Evolutionary conservation across 345 rosid species (phyloP), one percentile per base, ranked within the genome.

Genomic region (Salix viminalis): DNA sequence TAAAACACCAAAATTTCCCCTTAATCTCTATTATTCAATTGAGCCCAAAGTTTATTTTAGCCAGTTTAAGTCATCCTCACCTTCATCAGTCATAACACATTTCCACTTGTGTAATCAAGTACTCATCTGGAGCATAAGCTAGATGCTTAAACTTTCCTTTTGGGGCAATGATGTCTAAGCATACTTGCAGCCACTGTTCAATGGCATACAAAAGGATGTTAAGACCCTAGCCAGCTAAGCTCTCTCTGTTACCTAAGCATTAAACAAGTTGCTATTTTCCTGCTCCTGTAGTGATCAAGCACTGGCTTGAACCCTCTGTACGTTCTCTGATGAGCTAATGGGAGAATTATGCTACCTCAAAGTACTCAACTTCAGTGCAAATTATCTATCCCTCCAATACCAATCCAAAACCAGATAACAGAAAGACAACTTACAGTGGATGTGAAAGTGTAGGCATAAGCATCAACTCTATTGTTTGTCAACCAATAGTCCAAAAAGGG

Each of bases 401-500:
- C 67, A 24, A 9, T 64, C 14, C 37, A 77, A 50, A 71, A 73
- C 46, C 3, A 26, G 58, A 6, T 21, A 44, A 23, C 44, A 54
- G 44, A 71, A 32, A 13, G 34, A 41, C 23, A 81, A 80, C 87
- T 86, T 86, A 96, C 99, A 90, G 85, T 79, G 26, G 99, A 90
- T 24, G 71, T 19, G 41, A 85, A 79, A 54, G 88, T 71, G 61
- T 84, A 94, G 82, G 87, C 76, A 75, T 74, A 96, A 44, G 92
- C 92, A 79, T 92, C 89, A 65, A 94, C 92, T 85, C 91, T 87
- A 81, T 91, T 89, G 72, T 79, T 83, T 24, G 97, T 94, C 84
- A 96, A 81, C 97, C 93, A 89, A 77, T 86, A 96, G 84, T 96
- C 98, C 73, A 91, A 78, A 85, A 96, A 91, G 32, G 98, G 99